Evolutionary conservation across 805 yeast genomes (phyloP).

Genomic region (Hanseniaspora mollemarum): DNA sequence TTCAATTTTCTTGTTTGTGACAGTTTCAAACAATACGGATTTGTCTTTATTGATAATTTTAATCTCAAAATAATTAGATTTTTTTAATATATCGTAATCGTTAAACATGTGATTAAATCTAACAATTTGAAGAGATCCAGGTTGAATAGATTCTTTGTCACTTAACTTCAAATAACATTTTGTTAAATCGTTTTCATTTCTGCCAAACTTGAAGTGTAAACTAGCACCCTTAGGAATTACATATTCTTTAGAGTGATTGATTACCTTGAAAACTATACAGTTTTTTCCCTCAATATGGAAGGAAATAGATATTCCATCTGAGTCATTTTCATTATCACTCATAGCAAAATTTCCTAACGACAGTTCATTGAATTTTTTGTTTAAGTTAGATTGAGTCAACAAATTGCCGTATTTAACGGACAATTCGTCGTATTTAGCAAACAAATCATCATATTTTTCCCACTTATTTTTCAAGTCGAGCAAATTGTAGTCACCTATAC

Average conservation of each 20-base stretch:
- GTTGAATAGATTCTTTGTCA: constrained; percentile 7
- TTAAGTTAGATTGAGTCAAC: not conserved
- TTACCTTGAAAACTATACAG: constrained; percentile 8
- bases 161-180: constrained; percentile 14
- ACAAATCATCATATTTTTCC: constrained; percentile 17
- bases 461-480: constrained; percentile 21
- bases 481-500: constrained; percentile 17
- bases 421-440: not conserved
- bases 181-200: not conserved
- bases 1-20: not conserved
- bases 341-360: not conserved
- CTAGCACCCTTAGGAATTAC: constrained; percentile 10
- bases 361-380: no score
- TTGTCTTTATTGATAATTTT: constrained; percentile 7
- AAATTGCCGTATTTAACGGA: not conserved
- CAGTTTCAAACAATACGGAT: constrained; percentile 5
- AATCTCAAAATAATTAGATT: constrained; percentile 4
- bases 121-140: constrained; percentile 8
- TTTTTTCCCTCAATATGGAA: constrained; percentile 10
- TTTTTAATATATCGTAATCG: constrained; percentile 4
- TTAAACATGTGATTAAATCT: constrained; percentile 16
- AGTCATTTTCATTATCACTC: not conserved
- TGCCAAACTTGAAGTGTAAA: constrained; percentile 13
- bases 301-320: constrained; percentile 12
- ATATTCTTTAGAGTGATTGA: constrained; percentile 9